Evolutionary conservation across 345 rosid genomes (phyloP).

Genomic region (Salix caprea): DNA sequence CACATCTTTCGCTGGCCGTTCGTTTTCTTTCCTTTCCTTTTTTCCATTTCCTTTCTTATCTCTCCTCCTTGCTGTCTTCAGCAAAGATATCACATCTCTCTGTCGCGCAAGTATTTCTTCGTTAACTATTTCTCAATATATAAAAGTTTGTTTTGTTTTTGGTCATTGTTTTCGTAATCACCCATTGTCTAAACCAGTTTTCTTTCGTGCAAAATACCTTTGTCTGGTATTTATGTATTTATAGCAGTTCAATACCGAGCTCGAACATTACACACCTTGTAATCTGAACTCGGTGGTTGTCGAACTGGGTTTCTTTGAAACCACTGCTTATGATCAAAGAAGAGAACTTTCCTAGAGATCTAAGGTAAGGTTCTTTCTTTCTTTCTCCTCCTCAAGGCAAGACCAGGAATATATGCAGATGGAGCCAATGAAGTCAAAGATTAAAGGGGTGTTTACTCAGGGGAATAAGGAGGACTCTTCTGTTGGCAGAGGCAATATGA

Average conservation of each 20-base stretch:
- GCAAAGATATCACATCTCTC: background rate
- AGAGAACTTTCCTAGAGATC: conserved; percentile 3
- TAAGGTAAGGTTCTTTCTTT: background rate
- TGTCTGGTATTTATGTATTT: background rate
- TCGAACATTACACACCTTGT: background rate
- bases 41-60: background rate
- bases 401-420: background rate
- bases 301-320: background rate
- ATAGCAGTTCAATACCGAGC: background rate
- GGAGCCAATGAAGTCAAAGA: conserved; percentile 20
- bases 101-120: background rate
- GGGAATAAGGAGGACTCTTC: conserved; percentile 5
- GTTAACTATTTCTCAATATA: background rate
- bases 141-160: background rate
- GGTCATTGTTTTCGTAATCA: background rate
- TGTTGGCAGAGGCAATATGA: background rate
- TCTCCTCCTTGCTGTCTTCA: background rate
- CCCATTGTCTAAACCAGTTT: background rate
- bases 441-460: conserved; percentile 8
- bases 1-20: conserved; percentile 20
- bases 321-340: background rate
- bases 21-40: conserved; percentile 1
- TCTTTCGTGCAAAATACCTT: background rate
- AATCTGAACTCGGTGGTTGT: background rate
- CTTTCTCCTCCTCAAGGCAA: background rate